Base-by-base conservation (phyloP, 768 basidiomycete genomes). In the Boletus subparvulus region DNA sequence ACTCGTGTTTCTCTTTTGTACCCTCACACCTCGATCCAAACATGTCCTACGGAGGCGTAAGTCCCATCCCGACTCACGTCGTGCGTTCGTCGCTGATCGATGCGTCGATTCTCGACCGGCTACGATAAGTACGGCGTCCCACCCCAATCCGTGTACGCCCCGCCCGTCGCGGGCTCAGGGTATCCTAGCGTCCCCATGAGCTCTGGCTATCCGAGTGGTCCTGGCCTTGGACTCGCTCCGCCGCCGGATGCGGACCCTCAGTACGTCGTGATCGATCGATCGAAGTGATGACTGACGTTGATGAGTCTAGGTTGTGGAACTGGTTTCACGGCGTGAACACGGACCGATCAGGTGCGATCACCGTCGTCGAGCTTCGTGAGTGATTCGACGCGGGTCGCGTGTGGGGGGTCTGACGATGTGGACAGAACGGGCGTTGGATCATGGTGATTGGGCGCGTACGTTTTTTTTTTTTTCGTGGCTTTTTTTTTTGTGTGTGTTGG, bases 381-480 rank as follows among this genome's bases (percentile, higher is more conserved):
- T 47, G n/a, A 7, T 24, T 24, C 10, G 39, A 5, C 17, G 21
- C 21, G 21, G 21, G 21, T 21, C 21, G 21, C 21, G 33, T 33
- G 24, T 42, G 19, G 7, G 6, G 9, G 4, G 5, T 36, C 19
- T 6, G 9, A 7, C 7, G n/a, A 21, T 39, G 30, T 16, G 33
- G 21, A 13, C n/a, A 80, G 78, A 81, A 67, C 75, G 74, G 55
- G 82, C 75, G 17, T 61, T 83, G 41, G 74, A 82, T 26, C 76
- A 83, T 51, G 83, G 90, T 40, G 88, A 93, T 66, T 92, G 88
- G 88, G 81, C 80, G 62, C 83, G 90, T 92, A 61, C 71, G 90
- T 78, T 1, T 10, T 16, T 10, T n/a, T 36, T 28, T 12, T 0
- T 2, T 16, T 14, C 17, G 2, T 35, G 6, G 17, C 17, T 13